Evolutionary conservation across 257 asterid genomes (phyloP), one percentile per base, ranked within the genome.

Genomic region (Gentiana straminea): DNA sequence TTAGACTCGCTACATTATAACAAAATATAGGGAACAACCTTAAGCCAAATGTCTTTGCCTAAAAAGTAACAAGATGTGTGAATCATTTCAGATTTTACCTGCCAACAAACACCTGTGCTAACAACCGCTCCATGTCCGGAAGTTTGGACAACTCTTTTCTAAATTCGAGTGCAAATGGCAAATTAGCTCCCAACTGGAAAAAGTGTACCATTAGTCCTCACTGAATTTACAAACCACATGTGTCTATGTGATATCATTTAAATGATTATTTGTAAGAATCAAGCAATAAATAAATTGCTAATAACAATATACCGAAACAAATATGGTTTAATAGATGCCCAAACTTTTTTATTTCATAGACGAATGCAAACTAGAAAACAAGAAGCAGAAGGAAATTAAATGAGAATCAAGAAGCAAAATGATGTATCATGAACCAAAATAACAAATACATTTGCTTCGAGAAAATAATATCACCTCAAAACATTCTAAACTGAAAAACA

Each of bases 121-220:
- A 88, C 77, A 83, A 73, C 59, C 97, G 84, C 64, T 91, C 98
- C 96, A 91, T 82, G 68, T 91, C 98, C 0, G 95, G 97, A 56
- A 91, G 88, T 76, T 73, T 77, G 62, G 86, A 78, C 64, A 91
- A 52, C 77, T 91, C 94, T 70, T 82, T 91, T 71, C 97, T 77
- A 62, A 91, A 91, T 75, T 75, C 81, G 64, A 85, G 84, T 54
- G 77, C 94, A 56, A 65, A 52, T 60, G 87, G 82, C 61, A 57
- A 75, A 73, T 84, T 81, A 45, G 55, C 67, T 67, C 89, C 96
- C 96, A 87, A 59, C 3, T 2, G 53, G 68, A 74, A 58, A 54
- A 35, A 49, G 44, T 15, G 3, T 1, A 4, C 2, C 37, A 24
- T 24, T 4, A 49, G 11, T 37, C 24, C 33, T 13, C 32, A 57